Evolutionary conservation across 805 yeast genomes (phyloP), one percentile per base, ranked within the genome.

Genomic region (Candida sphagnicola): DNA sequence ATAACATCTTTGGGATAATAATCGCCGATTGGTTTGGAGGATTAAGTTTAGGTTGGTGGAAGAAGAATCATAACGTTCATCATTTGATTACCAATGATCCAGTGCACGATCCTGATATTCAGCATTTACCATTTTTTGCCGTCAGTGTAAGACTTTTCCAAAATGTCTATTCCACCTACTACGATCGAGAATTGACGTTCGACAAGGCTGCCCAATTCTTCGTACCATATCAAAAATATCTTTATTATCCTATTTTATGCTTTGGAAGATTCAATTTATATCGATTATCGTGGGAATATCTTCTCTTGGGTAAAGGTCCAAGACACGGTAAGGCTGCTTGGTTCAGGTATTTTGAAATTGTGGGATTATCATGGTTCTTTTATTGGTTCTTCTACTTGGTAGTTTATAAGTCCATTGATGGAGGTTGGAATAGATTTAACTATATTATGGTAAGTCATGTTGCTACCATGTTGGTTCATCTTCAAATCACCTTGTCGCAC

Each of bases 11-110:
- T 41, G 95, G 95, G 1, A 77, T 81, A 58, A 36, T 77, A 2
- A 67, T 88, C 35, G 95, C 95, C 1, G 78, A 85, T 45, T 88
- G 73, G 67, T 61, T 80, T 37, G 96, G 96, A n/a, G 96, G 96
- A 0, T 68, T 88, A 30, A 85, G 95, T 33, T 55, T 87, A 15
- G 95, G 95, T 2, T 88, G 96, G 96, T 88, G 96, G 96, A 89
- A 88, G 51, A 71, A 90, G 37, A 88, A 85, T 59, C 96, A 88
- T 61, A 88, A 88, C 56, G 95, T 88, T n/a, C 96, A 88, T 60
- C 96, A 88, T 57, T 63, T 88, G 37, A 74, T 88, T 39, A 85
- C 96, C n/a, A 88, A 88, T 59, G 95, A 88, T 54, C 96, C 96
- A 0, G 83, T 84, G 2, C 95, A 89, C 55, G 96, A 88, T 53